phyloP scores from a whole-genome alignment of 352 stramenopile genomes.

The Bremia lactucae region DNA sequence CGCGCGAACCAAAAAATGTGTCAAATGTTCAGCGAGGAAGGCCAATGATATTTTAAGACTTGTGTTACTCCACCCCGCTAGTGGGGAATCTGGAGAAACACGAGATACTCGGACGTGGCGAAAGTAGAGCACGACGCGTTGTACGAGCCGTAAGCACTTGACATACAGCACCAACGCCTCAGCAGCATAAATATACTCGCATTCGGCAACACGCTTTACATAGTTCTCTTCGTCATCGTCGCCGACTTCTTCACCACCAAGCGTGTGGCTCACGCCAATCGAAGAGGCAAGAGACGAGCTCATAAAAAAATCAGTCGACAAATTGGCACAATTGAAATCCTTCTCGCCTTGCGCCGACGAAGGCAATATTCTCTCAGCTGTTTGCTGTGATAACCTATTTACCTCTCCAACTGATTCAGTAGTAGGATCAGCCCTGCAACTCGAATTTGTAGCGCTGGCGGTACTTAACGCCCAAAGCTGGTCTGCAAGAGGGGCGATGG shows the following conservation, averaged over 20 bases:
- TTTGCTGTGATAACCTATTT: constrained; percentile 11
- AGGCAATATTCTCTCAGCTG: constrained; percentile 4
- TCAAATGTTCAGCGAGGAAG: constrained; percentile 52
- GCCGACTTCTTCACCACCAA: constrained; percentile 20
- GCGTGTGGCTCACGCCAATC: constrained; percentile 14
- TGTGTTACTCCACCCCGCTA: constrained; percentile 24
- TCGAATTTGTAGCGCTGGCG: not conserved
- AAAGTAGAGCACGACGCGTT: constrained; percentile 49
- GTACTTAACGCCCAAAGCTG: constrained; percentile 45
- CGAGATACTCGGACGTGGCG: constrained; percentile 33
- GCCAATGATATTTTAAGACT: constrained; percentile 53
- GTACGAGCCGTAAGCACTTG: constrained; percentile 55
- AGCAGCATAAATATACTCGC: constrained; percentile 47
- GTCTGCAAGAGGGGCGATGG: constrained; percentile 52
- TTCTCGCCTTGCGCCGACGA: constrained; percentile 18
- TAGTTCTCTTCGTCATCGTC: constrained; percentile 25
- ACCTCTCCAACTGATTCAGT: not conserved
- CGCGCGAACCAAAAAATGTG: constrained; percentile 44
- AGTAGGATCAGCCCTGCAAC: constrained; percentile 1
- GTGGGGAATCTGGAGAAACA: constrained; percentile 13
- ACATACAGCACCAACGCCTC: constrained; percentile 59
- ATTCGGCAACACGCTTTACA: constrained; percentile 21
- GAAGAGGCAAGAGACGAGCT: constrained; percentile 42
- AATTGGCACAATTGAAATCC: constrained; percentile 21
- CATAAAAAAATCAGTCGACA: constrained; percentile 50